Base-by-base conservation (phyloP, 192 early-diverging fungal genomes). In the Entomortierella chlamydospora region DNA sequence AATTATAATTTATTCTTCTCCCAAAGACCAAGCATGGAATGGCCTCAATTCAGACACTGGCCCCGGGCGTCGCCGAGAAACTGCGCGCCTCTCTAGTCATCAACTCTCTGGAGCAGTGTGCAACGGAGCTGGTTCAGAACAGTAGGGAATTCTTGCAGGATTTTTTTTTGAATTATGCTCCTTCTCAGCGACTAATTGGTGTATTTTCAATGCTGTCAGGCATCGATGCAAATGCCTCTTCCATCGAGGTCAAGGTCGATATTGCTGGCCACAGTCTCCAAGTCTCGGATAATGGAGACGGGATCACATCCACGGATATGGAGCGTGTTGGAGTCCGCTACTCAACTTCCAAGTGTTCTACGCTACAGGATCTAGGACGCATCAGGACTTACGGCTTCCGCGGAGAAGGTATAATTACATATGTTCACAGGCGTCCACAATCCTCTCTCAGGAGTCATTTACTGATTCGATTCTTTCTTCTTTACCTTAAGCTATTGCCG, bases 71-170 rank as follows among this genome's bases (percentile, higher is more conserved):
- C 45, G 60, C 78, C 10, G 71, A 67, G 30, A 63, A 80, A 51
- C 64, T 83, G 50, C 82, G 77, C 3, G 62, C 83, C 17, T 84
- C 79, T 60, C 57, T 78, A 39, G 69, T 81, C 52, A 57, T 77
- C 43, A 61, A 47, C 26, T 81, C 83, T 7, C 41, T 91, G 13
- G 61, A 84, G 3, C 84, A 90, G 51, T 90, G 91, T 70, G 68
- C 87, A 22, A 45, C 85, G 2, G 91, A 93, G 49, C 83, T 93
- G 15, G 68, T 90, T 50, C 86, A 91, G 31, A 93, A 93, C 59
- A 82, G 89, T 82, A 76, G n/a, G 49, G 10, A 37, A 4, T n/a
- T n/a, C n/a, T n/a, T n/a, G n/a, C 34, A 37, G 10, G 34, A 37
- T 7, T 37, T 37, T 42, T 53, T n/a, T n/a, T n/a, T n/a, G n/a